phyloP scores from a whole-genome alignment of 2,329 filamentous ascomycete genomes.

The Trichoderma breve region DNA sequence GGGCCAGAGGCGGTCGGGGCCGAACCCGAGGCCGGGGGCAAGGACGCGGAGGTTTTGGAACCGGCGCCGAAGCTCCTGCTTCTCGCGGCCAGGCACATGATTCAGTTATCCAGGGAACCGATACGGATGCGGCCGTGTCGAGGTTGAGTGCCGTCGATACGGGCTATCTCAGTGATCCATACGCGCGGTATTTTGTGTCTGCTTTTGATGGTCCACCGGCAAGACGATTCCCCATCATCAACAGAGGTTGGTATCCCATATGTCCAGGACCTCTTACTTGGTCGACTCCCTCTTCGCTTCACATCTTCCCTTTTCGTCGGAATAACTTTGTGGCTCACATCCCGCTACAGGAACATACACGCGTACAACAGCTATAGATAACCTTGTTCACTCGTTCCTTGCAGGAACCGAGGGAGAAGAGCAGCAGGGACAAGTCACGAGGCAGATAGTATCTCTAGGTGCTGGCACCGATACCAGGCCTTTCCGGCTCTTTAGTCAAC shows the following conservation, averaged over 20 bases:
- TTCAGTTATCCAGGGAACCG: conserved; percentile 78
- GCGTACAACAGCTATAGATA: conserved; percentile 79
- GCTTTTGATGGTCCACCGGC: conserved; percentile 45
- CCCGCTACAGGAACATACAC: conserved; percentile 75
- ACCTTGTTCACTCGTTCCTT: conserved; percentile 71
- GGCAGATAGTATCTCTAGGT: conserved; percentile 87
- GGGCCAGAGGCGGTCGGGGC: conserved; percentile 43
- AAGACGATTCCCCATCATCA: conserved; percentile 84
- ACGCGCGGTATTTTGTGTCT: conserved; percentile 68
- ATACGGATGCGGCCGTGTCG: conserved; percentile 86
- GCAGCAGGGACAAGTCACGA: conserved; percentile 30
- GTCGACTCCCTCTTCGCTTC: not conserved
- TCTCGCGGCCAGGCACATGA: conserved; percentile 55
- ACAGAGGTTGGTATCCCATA: conserved; percentile 63
- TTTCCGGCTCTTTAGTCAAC: conserved; percentile 65
- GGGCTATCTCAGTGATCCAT: conserved; percentile 82
- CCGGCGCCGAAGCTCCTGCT: conserved; percentile 35
- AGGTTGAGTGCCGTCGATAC: conserved; percentile 82
- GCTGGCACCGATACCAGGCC: conserved; percentile 91
- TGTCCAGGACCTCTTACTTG: not conserved
- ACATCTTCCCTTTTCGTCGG: not conserved
- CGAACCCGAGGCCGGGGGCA: conserved; percentile 37
- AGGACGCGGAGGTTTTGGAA: conserved; percentile 35
- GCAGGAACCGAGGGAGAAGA: conserved; percentile 25
- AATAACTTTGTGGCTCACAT: not conserved